Evolutionary conservation across 495 filamentous ascomycete species (phyloP).

Genomic region (Neurospora cerealis): DNA sequence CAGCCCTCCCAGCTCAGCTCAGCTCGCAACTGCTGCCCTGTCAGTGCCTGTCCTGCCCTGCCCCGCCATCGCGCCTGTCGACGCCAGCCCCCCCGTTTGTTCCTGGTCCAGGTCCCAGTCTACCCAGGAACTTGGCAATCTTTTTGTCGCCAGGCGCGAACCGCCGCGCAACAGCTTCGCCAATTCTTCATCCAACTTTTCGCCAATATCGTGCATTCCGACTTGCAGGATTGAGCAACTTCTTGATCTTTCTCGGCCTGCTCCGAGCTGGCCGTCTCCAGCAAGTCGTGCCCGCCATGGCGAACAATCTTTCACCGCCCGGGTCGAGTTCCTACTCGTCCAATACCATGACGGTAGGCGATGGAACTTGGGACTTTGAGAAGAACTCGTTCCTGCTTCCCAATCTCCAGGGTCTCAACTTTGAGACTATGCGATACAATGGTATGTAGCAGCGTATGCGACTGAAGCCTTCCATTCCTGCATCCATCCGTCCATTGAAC

Average conservation of each 20-base stretch:
- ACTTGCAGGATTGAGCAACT: neutral
- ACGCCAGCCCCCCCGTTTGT: neutral
- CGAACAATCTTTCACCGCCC: conserved; percentile 55
- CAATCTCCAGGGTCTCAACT: conserved; percentile 77
- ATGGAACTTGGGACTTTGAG: conserved; percentile 81
- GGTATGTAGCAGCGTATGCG: conserved; percentile 41
- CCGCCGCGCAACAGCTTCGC: neutral
- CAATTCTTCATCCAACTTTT: neutral
- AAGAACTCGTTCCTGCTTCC: conserved; percentile 83
- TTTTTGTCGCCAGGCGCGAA: neutral
- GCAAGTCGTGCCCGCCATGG: conserved; percentile 30
- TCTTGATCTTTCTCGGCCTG: conserved; percentile 1
- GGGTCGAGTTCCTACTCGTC: conserved; percentile 79
- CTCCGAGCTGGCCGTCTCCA: conserved; percentile 10
- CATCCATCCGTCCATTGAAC: neutral
- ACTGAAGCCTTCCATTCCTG: neutral
- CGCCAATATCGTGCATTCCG: neutral
- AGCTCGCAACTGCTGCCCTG: neutral
- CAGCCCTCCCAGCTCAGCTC: neutral
- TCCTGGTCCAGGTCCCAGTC: neutral
- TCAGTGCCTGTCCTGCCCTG: neutral
- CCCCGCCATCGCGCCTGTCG: neutral
- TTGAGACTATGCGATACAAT: conserved; percentile 93
- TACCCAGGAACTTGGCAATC: neutral
- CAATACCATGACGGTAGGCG: conserved; percentile 74